Evolutionary conservation across 441 rosid species (phyloP).

Genomic region (Omphalea diandra): DNA sequence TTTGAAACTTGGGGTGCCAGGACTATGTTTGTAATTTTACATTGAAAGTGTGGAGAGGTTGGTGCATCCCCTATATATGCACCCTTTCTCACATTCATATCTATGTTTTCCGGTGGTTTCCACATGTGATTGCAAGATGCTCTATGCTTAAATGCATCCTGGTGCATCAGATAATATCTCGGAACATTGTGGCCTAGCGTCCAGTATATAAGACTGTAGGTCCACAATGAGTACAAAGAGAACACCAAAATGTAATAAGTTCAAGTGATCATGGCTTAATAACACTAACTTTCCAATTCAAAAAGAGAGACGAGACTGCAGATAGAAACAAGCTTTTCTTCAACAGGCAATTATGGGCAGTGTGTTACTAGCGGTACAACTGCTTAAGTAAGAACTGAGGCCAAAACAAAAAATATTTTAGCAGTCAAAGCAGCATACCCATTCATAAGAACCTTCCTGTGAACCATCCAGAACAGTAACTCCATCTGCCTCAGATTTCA

Average conservation of each 20-base stretch:
- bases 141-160: too few species aligned
- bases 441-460: slow-evolving; percentile 96
- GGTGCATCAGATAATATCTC: too few species aligned
- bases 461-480: slow-evolving; percentile 91
- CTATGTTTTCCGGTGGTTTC: too few species aligned
- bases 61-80: too few species aligned
- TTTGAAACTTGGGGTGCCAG: not conserved
- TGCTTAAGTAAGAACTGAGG: not conserved
- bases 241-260: not conserved
- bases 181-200: too few species aligned
- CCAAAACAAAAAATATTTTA: not conserved
- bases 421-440: slow-evolving; percentile 58
- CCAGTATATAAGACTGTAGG: too few species aligned
- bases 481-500: slow-evolving; percentile 59
- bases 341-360: not conserved
- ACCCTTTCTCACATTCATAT: too few species aligned
- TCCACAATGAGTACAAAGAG: not conserved
- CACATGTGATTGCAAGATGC: too few species aligned
- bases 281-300: not conserved
- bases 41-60: not conserved
- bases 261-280: not conserved
- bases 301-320: not conserved
- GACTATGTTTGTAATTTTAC: not conserved
- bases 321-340: not conserved
- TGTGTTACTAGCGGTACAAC: too few species aligned